Percentiles rank a stretch among this genome's conserved stretches.
phyloP scores from a whole-genome alignment of 1,139 yeast genomes.

The Pichia sorboxylosa region DNA sequence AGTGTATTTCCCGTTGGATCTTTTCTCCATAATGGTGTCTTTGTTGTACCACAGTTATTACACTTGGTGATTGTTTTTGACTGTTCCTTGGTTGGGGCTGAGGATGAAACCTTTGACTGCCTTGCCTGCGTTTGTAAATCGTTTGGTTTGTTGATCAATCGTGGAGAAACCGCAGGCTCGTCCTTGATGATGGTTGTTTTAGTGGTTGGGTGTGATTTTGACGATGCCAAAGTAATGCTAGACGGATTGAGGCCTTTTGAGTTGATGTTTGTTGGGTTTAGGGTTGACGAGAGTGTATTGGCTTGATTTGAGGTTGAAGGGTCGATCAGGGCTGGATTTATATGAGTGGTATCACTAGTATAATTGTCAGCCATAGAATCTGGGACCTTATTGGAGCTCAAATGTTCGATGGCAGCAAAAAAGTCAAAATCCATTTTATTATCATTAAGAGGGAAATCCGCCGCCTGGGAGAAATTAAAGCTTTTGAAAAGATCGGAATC shows the following conservation, averaged over 20 bases:
- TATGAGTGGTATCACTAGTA: too few species aligned
- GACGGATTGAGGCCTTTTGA: not conserved
- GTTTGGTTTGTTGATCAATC: conserved; percentile 8
- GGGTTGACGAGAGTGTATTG: not conserved
- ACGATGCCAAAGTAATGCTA: conserved; percentile 1
- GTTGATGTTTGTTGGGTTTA: not conserved
- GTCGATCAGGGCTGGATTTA: not conserved
- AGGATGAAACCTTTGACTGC: conserved; percentile 11
- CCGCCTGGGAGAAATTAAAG: too few species aligned
- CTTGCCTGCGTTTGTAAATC: conserved; percentile 11
- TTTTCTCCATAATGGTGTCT: conserved; percentile 50
- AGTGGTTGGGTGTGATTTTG: not conserved
- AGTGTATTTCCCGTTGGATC: conserved; percentile 45
- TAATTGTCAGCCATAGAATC: too few species aligned
- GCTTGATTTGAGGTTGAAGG: not conserved
- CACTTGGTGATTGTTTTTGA: conserved; percentile 26
- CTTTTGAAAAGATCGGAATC: too few species aligned
- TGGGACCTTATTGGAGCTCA: too few species aligned
- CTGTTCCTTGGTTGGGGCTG: conserved; percentile 13
- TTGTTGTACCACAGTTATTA: conserved; percentile 42
- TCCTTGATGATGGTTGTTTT: too few species aligned
- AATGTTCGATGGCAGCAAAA: too few species aligned
- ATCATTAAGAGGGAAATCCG: too few species aligned
- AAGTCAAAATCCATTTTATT: too few species aligned
- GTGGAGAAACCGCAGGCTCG: not conserved